Evolutionary conservation across 495 filamentous ascomycete genomes (phyloP).

Genomic region (Neurospora hispaniola): DNA sequence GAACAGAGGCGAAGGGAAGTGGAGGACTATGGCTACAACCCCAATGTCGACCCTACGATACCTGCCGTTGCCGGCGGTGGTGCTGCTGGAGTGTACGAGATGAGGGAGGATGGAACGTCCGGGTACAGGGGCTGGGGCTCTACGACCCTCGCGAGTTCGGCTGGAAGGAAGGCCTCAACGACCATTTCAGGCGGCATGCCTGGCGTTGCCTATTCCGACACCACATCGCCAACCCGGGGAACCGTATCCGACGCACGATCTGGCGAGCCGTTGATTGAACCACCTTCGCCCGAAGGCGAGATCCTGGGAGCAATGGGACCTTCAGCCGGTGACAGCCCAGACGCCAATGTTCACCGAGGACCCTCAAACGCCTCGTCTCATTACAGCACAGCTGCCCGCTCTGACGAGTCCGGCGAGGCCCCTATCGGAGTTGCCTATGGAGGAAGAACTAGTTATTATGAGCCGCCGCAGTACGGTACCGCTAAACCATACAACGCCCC

Average conservation of each 20-base stretch:
- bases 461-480: constrained; percentile 42
- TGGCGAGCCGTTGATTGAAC: constrained; percentile 54
- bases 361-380: constrained; percentile 94
- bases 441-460: constrained; percentile 34
- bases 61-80: constrained; percentile 50
- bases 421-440: constrained; percentile 37
- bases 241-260: constrained; percentile 64
- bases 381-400: constrained; percentile 74
- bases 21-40: constrained; percentile 93
- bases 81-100: constrained; percentile 50
- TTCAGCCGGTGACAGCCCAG: constrained; percentile 49
- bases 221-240: constrained; percentile 58
- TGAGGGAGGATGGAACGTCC: constrained; percentile 51
- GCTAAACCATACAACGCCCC: constrained; percentile 32
- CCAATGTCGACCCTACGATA: constrained; percentile 80
- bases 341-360: constrained; percentile 67
- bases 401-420: constrained; percentile 73
- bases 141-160: constrained; percentile 56
- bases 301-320: constrained; percentile 64
- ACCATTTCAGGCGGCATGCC: constrained; percentile 71
- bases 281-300: constrained; percentile 58
- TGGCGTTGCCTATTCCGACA: constrained; percentile 60
- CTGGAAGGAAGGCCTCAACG: constrained; percentile 72
- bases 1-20: constrained; percentile 88
- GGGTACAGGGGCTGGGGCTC: constrained; percentile 96